Percentiles rank a stretch among this genome's conserved stretches.
Evolutionary conservation across 2,329 filamentous ascomycete genomes (phyloP).

Genomic region (Metarhizium album): DNA sequence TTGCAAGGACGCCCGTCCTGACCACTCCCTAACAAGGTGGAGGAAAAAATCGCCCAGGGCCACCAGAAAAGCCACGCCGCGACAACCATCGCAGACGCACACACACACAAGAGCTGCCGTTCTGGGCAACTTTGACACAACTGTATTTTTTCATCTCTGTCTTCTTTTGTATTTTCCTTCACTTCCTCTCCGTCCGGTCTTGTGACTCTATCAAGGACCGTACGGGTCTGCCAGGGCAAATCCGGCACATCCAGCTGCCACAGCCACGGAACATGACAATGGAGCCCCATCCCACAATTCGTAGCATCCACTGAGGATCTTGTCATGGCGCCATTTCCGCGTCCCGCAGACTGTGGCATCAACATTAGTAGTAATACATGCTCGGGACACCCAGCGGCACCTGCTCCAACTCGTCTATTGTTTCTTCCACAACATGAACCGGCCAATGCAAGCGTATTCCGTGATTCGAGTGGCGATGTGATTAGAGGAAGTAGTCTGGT

Average conservation of each 20-base stretch:
- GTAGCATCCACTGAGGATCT: constrained; percentile 8
- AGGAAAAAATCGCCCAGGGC: neutral
- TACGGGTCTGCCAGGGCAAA: neutral
- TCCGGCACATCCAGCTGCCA: neutral
- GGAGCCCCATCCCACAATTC: constrained; percentile 7
- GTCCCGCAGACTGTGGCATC: constrained; percentile 10
- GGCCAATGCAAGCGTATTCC: constrained; percentile 5
- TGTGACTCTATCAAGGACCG: constrained; percentile 13
- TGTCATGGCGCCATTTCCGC: constrained; percentile 7
- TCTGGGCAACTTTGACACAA: constrained; percentile 8
- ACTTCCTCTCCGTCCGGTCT: constrained; percentile 14
- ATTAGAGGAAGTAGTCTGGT: constrained; percentile 96
- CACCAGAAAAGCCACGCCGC: neutral
- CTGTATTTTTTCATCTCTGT: constrained; percentile 8
- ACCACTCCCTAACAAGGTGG: neutral
- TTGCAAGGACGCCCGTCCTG: too few relatives aligned
- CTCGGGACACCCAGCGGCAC: constrained; percentile 12
- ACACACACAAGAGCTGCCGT: neutral
- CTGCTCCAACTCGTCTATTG: constrained; percentile 11
- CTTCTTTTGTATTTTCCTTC: constrained; percentile 5
- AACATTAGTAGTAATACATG: constrained; percentile 21
- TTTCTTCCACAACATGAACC: constrained; percentile 10
- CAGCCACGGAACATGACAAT: constrained; percentile 1
- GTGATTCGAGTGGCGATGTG: neutral
- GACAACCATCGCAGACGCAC: neutral